Conservation (phyloP, 345 rosid genomes). For the Melaleuca alternifolia region DNA sequence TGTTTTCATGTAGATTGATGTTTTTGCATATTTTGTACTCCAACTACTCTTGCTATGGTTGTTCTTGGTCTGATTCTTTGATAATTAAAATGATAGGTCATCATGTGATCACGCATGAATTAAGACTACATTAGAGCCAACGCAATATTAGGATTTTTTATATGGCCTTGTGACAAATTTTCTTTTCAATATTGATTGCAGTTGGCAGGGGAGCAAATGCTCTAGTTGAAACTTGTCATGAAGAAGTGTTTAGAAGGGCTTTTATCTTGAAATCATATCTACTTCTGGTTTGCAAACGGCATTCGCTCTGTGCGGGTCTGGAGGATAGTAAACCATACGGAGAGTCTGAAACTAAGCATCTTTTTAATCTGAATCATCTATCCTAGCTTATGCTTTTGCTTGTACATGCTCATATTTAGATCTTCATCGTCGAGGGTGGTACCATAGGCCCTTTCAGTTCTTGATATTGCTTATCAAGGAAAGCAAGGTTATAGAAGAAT, state of each 20-base stretch:
- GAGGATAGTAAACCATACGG: background rate
- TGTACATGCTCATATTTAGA: background rate
- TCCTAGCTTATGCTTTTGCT: background rate
- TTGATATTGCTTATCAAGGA: background rate
- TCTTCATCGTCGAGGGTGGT: background rate
- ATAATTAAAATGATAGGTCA: background rate
- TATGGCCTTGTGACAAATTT: background rate
- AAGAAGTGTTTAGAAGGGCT: slow-evolving; percentile 46
- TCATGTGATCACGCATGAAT: background rate
- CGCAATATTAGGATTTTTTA: background rate
- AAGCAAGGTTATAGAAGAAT: background rate
- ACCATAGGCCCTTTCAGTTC: background rate
- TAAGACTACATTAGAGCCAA: background rate
- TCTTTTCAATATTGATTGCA: slow-evolving; percentile 21
- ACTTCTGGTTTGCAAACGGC: background rate
- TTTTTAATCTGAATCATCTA: background rate
- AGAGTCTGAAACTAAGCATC: background rate
- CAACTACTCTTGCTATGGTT: background rate
- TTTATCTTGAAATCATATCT: slow-evolving; percentile 12
- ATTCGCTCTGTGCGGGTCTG: background rate
- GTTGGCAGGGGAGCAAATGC: slow-evolving; percentile 63
- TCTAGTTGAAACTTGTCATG: slow-evolving; percentile 44
- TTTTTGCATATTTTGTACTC: background rate
- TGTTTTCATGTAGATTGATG: background rate
- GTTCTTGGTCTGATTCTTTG: background rate